phyloP scores from a whole-genome alignment of 371 early-diverging fungal species.

The Rhizopus sp. region DNA sequence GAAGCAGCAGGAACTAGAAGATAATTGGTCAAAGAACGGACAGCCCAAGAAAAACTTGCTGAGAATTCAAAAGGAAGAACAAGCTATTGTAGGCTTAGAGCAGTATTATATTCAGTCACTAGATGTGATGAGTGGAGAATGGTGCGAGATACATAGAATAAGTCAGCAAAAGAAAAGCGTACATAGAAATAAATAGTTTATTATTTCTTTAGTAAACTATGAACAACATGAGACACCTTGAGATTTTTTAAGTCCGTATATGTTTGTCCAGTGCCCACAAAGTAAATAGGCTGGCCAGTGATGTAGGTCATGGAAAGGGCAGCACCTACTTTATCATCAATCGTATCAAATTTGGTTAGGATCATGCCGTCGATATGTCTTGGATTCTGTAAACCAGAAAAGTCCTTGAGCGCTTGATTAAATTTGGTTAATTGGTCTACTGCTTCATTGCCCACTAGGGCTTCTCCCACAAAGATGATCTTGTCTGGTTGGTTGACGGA shows the following conservation, averaged over 20 bases:
- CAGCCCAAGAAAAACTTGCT: slow-evolving; percentile 42
- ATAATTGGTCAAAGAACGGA: slow-evolving; percentile 36
- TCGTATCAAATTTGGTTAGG: slow-evolving; percentile 98
- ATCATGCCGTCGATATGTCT: slow-evolving; percentile 98
- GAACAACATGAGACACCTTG: slow-evolving; percentile 86
- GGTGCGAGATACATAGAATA: slow-evolving; percentile 38
- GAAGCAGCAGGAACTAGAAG: slow-evolving; percentile 44
- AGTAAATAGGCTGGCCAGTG: slow-evolving; percentile 97
- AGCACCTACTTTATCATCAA: slow-evolving; percentile 98
- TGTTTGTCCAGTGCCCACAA: slow-evolving; percentile 99
- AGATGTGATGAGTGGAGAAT: slow-evolving; percentile 45
- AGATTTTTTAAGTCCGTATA: slow-evolving; percentile 95
- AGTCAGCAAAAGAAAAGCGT: no score
- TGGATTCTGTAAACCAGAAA: slow-evolving; percentile 73
- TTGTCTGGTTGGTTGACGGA: slow-evolving; percentile 95
- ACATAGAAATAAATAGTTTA: not conserved
- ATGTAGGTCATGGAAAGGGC: slow-evolving; percentile 97
- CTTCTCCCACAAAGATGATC: slow-evolving; percentile 99
- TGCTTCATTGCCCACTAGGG: slow-evolving; percentile 98
- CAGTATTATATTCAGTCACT: slow-evolving; percentile 47
- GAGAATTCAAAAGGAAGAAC: slow-evolving; percentile 50
- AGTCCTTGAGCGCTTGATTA: slow-evolving; percentile 94
- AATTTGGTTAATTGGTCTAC: slow-evolving; percentile 98
- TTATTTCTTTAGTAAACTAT: slow-evolving; percentile 72
- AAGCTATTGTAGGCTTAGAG: slow-evolving; percentile 34